Base-by-base conservation (phyloP, 2,329 filamentous ascomycete genomes). In the Leptographium radiaticola region DNA sequence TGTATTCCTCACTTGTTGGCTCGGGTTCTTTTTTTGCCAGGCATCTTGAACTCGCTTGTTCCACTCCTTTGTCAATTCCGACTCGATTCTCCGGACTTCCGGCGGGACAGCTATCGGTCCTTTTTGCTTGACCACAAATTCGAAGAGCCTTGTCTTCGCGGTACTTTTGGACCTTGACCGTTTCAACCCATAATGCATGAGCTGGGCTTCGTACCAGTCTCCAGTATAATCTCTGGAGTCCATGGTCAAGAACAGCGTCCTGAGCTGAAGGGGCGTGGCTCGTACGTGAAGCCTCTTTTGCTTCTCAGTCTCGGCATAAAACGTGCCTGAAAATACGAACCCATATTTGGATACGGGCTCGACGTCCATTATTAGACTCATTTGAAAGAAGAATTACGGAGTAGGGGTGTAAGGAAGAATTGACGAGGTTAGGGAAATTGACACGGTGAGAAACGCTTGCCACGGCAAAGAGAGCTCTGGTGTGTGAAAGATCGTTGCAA, bases 201-300 rank as follows among this genome's bases (percentile, higher is more conserved):
- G 70, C 57, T 84, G 79, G 0, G 80, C 79, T 56, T 80, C 74
- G 56, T 80, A 84, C 75, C 75, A 84, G 58, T 83, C 77, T 0
- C 70, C 77, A 0, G 78, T 72, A 43, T 72, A 72, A 59, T 82
- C 76, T 45, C 67, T 69, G 18, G 66, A 64, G 33, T 57, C 67
- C 38, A 67, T 67, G 4, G 63, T 57, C 47, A 73, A 70, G 57
- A 76, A 74, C 44, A 74, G 67, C 1, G 67, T 63, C 55, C 69
- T 66, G 5, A 79, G 67, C 57, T 78, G 73, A 0, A 65, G 58
- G 2, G 64, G 31, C 1, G 68, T 69, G 0, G 71, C 73, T 4
- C 74, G 74, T 1, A 70, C 68, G 57, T 77, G 73, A 2, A 66
- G 68, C 46, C 5, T 25, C 5, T 74, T 71, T 31, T 68, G 62